Conservation (phyloP, 441 rosid genomes). For the Populus hybrid region DNA sequence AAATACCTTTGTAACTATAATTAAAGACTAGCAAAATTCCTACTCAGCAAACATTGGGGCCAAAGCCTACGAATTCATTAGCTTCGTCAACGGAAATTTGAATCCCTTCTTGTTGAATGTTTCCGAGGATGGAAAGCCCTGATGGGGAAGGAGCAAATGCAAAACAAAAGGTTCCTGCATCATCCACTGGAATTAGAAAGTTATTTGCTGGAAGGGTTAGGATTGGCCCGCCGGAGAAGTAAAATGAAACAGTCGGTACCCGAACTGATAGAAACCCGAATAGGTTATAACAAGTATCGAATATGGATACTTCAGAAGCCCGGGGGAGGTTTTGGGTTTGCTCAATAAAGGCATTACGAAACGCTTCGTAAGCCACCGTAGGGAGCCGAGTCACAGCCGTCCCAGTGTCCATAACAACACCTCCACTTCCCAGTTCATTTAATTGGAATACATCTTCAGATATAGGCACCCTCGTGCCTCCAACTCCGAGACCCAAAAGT, state of each 20-base stretch:
- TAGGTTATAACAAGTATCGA: slow-evolving; percentile 84
- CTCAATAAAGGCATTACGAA: slow-evolving; percentile 58
- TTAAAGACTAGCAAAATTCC: neutral
- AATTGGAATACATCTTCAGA: slow-evolving; percentile 53
- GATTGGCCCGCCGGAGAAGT: slow-evolving; percentile 73
- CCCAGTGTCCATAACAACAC: slow-evolving; percentile 97
- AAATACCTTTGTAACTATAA: neutral
- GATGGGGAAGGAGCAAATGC: slow-evolving; percentile 79
- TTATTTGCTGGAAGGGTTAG: slow-evolving; percentile 84
- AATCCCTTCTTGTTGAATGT: slow-evolving; percentile 94
- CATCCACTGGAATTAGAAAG: slow-evolving; percentile 87
- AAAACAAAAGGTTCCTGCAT: slow-evolving; percentile 77
- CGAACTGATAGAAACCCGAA: slow-evolving; percentile 68
- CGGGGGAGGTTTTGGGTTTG: slow-evolving; percentile 77
- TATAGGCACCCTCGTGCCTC: slow-evolving; percentile 52
- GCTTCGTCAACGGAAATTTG: slow-evolving; percentile 91
- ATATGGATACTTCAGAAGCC: slow-evolving; percentile 67
- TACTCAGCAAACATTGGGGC: slow-evolving; percentile 74
- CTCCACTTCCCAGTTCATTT: slow-evolving; percentile 60
- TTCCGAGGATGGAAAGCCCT: slow-evolving; percentile 84
- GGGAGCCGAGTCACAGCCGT: slow-evolving; percentile 93
- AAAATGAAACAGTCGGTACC: slow-evolving; percentile 89
- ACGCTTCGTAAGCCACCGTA: slow-evolving; percentile 54
- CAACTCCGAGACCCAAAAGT: slow-evolving; percentile 80
- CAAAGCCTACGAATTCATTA: slow-evolving; percentile 91